Base-by-base conservation (phyloP, 352 stramenopile genomes). In the Pythium brachiatum region DNA sequence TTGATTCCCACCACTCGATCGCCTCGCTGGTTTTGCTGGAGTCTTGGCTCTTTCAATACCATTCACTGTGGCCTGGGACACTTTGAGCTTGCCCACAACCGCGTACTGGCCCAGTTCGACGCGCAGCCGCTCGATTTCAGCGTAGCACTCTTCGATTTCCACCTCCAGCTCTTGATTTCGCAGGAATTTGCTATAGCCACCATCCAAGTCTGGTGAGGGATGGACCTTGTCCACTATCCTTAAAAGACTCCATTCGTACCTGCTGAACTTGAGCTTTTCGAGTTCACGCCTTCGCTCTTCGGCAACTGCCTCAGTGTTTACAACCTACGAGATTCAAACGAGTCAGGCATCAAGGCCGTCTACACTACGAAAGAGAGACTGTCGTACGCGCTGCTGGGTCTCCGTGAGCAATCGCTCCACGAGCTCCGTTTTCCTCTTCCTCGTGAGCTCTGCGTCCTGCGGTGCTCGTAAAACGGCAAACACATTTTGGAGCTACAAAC, bases 381-480 rank as follows among this genome's bases (percentile, higher is more conserved):
- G 7, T 48, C 64, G 21, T 62, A 90, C 81, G 12, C 79, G 71
- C 32, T 89, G 81, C 38, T 86, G 74, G 3, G 70, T 78, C 43
- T 85, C 79, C 39, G 79, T 73, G 12, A 90, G 69, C 21, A 90
- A 68, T 15, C 79, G 75, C 21, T 86, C 81, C 36, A 89, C 72
- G 21, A 90, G 68, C 62, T 86, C 74, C 21, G 77, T 64, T 48
- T 74, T 83, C 23, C 76, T 72, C 34, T 79, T 88, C 69, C 86
- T 86, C 11, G 79, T 86, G 31, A 83, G 69, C 44, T 90, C 79
- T 5, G 72, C 78, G 23, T 87, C 79, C 70, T 86, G 81, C 16
- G 79, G 77, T 0, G 79, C 78, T 9, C 81, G 66, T 1, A 90
- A 31, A 8, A 90, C 70, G 0, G 66, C 76, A 62, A 90, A 89